Conservation (phyloP, 108 stramenopile species). For the Cyclotella kingstonii region DNA sequence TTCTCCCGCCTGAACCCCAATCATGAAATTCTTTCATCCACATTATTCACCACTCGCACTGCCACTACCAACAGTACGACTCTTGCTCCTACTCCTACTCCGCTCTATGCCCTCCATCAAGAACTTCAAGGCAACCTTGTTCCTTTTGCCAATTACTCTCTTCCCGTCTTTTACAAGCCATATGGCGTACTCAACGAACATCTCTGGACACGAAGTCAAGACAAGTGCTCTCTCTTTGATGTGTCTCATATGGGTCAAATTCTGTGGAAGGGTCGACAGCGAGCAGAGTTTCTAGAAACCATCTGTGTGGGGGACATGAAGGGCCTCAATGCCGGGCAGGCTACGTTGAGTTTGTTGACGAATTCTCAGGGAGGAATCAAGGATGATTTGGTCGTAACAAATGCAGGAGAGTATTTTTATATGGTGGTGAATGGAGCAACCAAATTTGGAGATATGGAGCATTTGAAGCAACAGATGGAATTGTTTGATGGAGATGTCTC, state of each 20-base stretch:
- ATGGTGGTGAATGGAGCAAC: slow-evolving; percentile 99
- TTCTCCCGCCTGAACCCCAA: too few species aligned
- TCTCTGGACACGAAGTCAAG: slow-evolving; percentile 83
- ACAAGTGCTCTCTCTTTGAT: slow-evolving; percentile 91
- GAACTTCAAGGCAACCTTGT: slow-evolving; percentile 97
- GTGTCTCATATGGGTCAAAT: slow-evolving; percentile 99
- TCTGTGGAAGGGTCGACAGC: slow-evolving; percentile 94
- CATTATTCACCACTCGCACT: background rate
- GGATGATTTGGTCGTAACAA: slow-evolving; percentile 97
- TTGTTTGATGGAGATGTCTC: slow-evolving; percentile 77
- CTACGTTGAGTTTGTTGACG: slow-evolving; percentile 86
- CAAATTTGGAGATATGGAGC: slow-evolving; percentile 94
- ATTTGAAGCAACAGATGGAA: slow-evolving; percentile 80
- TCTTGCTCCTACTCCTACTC: slow-evolving; percentile 43
- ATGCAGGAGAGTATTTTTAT: slow-evolving; percentile 85
- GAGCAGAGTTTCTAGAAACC: slow-evolving; percentile 84
- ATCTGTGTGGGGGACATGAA: slow-evolving; percentile 92
- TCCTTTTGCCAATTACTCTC: slow-evolving; percentile 97
- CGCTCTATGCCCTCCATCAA: slow-evolving; percentile 85
- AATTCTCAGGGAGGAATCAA: slow-evolving; percentile 94
- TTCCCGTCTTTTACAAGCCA: slow-evolving; percentile 94
- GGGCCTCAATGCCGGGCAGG: slow-evolving; percentile 66
- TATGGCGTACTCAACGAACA: slow-evolving; percentile 96
- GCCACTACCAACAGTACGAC: background rate
- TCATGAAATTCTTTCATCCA: background rate